Base-by-base conservation (phyloP, 176 grass and related monocot genomes). In the Eragrostis curvula region DNA sequence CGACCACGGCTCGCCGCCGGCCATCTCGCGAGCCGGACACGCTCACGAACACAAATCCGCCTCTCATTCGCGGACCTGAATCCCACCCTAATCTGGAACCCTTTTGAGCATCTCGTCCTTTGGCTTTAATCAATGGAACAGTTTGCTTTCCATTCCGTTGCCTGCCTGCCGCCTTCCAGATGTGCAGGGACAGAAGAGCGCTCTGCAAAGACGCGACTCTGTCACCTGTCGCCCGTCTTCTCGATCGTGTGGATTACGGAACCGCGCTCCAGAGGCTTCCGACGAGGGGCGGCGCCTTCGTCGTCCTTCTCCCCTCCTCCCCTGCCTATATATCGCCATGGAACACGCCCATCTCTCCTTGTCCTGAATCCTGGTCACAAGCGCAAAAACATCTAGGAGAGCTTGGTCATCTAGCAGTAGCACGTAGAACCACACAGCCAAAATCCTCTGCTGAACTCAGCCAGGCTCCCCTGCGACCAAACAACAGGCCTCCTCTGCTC, bases 211-310 rank as follows among this genome's bases (percentile, higher is more conserved):
- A 12, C 66, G 21, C 51, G 51, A 20, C 8, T 36, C 18, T n/a
- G 18, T 56, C 52, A 56, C 41, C 69, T 51, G 25, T 18, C 29
- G 20, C 25, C 24, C 17, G 12, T 51, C 46, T 24, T 8, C 61
- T 65, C n/a, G n/a, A n/a, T n/a, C n/a, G n/a, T 18, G 28, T 29
- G 1, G 56, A 24, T 24, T 24, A 46, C 40, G 23, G 28, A 44
- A 62, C 15, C 57, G 18, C 15, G 42, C 75, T 78, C 75, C 58
- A 78, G 75, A 78, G n/a, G 41, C 58, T 78, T 78, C 75, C 50
- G 6, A 5, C 18, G 18, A 1, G 8, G 48, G 39, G 4, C 71
- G 11, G 52, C 23, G 56, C 52, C 73, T 6, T 8, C 74, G n/a
- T 45, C n/a, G 2, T 3, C 56, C 56, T 9, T 18, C 40, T 8